Base-by-base conservation (phyloP, 176 grass and related monocot species). In the Carex cristatella region DNA sequence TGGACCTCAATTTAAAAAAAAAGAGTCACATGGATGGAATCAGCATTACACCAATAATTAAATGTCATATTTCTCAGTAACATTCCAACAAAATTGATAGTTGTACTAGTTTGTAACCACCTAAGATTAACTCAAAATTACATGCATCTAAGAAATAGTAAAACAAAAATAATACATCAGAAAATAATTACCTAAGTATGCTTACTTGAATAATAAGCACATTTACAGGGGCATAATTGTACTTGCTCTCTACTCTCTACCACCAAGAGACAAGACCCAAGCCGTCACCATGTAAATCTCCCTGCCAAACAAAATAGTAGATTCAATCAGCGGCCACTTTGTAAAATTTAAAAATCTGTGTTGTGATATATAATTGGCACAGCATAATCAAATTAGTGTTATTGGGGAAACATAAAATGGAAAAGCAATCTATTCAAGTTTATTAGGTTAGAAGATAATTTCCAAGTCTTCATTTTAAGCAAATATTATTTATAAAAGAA, bases 191-290 rank as follows among this genome's bases (percentile, higher is more conserved):
- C 54, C 79, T 49, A 54, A 46, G 66, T 51, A 32, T 19, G 6
- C 27, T 83, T 55, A 65, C 12, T 68, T 83, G 37, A 4, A 51
- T 8, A 68, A 68, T 64, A 53, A 60, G 12, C n/a, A 68, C 48
- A n/a, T 83, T 68, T 83, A 69, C 62, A 83, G 3, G 10, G 60
- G 48, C 48, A 66, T 83, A 32, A 49, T 12, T 69, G 61, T 51
- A 66, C 12, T 12, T 69, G 61, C 31, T 53, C 12, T 10, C 37
- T 73, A 66, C 12, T 10, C 37, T 73, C 44, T 42, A 72, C 93
- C 95, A 93, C 95, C 95, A 98, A 83, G 88, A 89, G 88, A 92
- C 65, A 84, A 93, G 91, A 70, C 95, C 91, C 55, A 98, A 89
- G 70, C 95, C 95, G 89, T 95, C 93, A 58, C 93, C 95, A 86